Evolutionary conservation across 2,329 filamentous ascomycete species (phyloP).

Genomic region (Hypoxylon rubiginosum): DNA sequence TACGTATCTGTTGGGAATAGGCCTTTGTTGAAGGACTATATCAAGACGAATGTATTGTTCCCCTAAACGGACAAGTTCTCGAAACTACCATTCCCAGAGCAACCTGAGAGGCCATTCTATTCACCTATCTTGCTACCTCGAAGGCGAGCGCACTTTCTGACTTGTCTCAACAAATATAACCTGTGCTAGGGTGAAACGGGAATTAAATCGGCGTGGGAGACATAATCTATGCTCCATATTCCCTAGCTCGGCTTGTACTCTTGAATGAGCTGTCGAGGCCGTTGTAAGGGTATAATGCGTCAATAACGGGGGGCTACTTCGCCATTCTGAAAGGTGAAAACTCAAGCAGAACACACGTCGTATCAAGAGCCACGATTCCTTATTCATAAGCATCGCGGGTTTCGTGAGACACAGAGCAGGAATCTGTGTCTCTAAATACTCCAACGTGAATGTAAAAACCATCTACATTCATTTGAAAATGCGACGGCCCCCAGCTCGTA

Average conservation of each 20-base stretch:
- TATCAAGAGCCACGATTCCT: neutral
- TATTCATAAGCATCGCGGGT: neutral
- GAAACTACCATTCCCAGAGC: neutral
- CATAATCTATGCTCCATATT: neutral
- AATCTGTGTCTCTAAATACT: too few relatives aligned
- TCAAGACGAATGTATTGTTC: neutral
- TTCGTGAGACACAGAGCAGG: neutral
- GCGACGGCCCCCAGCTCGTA: constrained; percentile 64
- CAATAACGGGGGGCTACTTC: neutral
- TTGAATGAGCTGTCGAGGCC: neutral
- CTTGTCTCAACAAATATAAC: neutral
- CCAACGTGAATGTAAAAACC: neutral
- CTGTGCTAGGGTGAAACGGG: too few relatives aligned
- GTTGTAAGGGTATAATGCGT: neutral
- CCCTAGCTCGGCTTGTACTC: neutral
- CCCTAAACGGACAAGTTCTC: neutral
- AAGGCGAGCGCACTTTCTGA: neutral
- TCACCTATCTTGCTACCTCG: neutral
- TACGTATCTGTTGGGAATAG: neutral
- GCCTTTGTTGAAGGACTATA: neutral
- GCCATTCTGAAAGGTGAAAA: neutral
- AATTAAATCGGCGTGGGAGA: too few relatives aligned
- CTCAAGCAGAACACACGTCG: neutral
- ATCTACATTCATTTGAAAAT: constrained; percentile 63
- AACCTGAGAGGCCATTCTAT: neutral